These are phyloP conservation scores for Blastocystis sp. DNA, from an alignment of 352 stramenopile genomes.

Conservation along the genomic window DNA sequence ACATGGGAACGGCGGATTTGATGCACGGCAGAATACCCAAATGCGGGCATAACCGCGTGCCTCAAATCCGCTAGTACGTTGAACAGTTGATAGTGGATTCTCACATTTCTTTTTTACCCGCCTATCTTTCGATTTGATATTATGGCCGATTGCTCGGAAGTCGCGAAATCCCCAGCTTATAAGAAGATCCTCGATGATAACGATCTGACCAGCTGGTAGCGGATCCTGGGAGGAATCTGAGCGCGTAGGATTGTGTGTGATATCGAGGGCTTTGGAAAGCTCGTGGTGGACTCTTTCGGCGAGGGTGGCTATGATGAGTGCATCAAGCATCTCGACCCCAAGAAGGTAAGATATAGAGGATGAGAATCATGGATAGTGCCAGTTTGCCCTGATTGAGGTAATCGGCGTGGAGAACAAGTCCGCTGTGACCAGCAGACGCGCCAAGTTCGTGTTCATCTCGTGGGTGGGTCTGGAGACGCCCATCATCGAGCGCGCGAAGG, in stretches of 20 bases:
- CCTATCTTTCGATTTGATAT: background rate
- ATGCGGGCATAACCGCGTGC: background rate
- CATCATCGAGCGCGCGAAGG: conserved; percentile 64
- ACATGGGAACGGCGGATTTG: conserved; percentile 29
- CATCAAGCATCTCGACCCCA: conserved; percentile 57
- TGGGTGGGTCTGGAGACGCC: conserved; percentile 55
- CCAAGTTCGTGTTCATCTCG: conserved; percentile 68
- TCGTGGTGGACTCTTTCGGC: conserved; percentile 50
- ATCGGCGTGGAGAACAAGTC: conserved; percentile 64
- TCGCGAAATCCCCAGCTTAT: conserved; percentile 45
- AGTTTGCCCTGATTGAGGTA: conserved; percentile 60
- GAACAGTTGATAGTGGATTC: background rate
- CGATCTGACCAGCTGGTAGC: conserved; percentile 63
- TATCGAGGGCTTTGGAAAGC: conserved; percentile 39
- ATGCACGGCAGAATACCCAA: conserved; percentile 1
- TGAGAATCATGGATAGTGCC: conserved; percentile 25
- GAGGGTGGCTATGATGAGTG: conserved; percentile 68
- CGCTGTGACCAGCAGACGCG: conserved; percentile 51
- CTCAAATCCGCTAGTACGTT: conserved; percentile 67
- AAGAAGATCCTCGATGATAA: conserved; percentile 66
- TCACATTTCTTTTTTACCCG: conserved; percentile 49
- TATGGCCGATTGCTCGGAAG: conserved; percentile 38
- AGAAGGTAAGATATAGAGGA: background rate
- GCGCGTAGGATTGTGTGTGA: conserved; percentile 64
- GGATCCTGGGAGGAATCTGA: background rate